Percentiles rank a stretch among this genome's conserved stretches.
These are phyloP conservation scores for Auriscalpium vulgare DNA, from an alignment of 768 basidiomycete species.

Conservation along the genomic window DNA sequence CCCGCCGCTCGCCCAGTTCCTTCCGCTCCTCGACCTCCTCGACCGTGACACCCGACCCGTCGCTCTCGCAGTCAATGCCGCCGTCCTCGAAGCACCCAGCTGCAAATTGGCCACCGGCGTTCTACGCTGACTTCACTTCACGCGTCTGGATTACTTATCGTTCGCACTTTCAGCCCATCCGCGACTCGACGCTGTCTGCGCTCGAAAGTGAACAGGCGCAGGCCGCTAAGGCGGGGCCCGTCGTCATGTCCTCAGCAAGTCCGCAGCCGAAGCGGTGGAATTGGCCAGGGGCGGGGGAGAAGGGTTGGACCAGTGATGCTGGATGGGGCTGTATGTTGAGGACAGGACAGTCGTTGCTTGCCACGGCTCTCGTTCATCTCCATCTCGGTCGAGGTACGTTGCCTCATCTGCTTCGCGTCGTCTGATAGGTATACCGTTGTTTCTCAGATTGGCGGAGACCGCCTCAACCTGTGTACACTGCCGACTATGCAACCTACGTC, in stretches of 20 bases:
- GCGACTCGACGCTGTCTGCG: slow-evolving; percentile 44
- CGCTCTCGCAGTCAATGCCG: slow-evolving; percentile 30
- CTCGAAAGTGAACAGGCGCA: slow-evolving; percentile 29
- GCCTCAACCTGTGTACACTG: slow-evolving; percentile 45
- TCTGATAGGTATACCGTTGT: no score
- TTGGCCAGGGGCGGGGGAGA: slow-evolving; percentile 57
- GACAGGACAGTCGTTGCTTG: slow-evolving; percentile 79
- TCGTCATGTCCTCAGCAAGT: slow-evolving; percentile 20
- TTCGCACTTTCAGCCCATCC: slow-evolving; percentile 75
- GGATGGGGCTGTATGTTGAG: slow-evolving; percentile 93
- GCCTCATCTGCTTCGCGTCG: neutral
- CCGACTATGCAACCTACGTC: slow-evolving; percentile 79
- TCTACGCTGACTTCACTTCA: slow-evolving; percentile 85
- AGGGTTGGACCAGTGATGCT: slow-evolving; percentile 76
- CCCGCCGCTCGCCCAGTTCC: slow-evolving; percentile 35
- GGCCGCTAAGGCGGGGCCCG: slow-evolving; percentile 4
- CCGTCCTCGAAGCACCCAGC: slow-evolving; percentile 19
- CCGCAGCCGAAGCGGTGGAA: slow-evolving; percentile 50
- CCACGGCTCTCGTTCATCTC: slow-evolving; percentile 66
- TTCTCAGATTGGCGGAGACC: slow-evolving; percentile 79
- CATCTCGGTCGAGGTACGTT: slow-evolving; percentile 68
- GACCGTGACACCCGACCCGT: slow-evolving; percentile 23
- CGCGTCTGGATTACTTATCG: slow-evolving; percentile 91
- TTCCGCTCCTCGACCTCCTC: slow-evolving; percentile 40
- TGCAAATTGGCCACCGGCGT: slow-evolving; percentile 62